These are phyloP conservation scores for Tremella mesenterica DNA, from an alignment of 768 basidiomycete genomes.

Conservation along the genomic window DNA sequence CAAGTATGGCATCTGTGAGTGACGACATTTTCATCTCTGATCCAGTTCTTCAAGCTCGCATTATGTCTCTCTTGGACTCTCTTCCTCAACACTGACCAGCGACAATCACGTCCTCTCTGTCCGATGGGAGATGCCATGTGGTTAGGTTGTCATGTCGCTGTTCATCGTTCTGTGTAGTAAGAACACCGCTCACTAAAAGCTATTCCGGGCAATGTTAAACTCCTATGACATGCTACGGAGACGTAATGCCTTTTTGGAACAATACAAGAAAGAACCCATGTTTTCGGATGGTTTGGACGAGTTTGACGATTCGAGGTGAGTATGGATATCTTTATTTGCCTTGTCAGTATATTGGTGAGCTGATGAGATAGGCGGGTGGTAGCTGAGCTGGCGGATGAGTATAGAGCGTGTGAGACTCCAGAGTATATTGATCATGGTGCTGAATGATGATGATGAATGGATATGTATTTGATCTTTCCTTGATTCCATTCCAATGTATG, in stretches of 20 bases:
- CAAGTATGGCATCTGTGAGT: slow-evolving; percentile 88
- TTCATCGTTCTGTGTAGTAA: not conserved
- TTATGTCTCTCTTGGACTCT: too few relatives aligned
- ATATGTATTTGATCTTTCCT: not conserved
- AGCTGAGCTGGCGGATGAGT: slow-evolving; percentile 51
- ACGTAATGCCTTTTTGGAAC: slow-evolving; percentile 89
- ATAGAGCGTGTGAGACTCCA: slow-evolving; percentile 88
- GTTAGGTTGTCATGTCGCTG: too few relatives aligned
- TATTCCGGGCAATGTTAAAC: slow-evolving; percentile 92
- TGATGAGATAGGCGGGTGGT: slow-evolving; percentile 15
- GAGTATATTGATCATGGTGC: slow-evolving; percentile 62
- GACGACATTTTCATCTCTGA: too few relatives aligned
- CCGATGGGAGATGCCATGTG: too few relatives aligned
- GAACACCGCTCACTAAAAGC: slow-evolving; percentile 47
- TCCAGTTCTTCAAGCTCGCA: too few relatives aligned
- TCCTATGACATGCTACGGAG: slow-evolving; percentile 82
- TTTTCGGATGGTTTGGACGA: slow-evolving; percentile 89
- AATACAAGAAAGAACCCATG: slow-evolving; percentile 94
- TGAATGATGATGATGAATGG: slow-evolving; percentile 6
- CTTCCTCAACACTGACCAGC: too few relatives aligned
- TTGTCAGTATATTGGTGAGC: not conserved
- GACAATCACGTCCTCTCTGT: too few relatives aligned
- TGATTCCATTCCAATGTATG: not conserved
- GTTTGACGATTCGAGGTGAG: slow-evolving; percentile 92
- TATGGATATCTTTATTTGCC: not conserved